These are phyloP conservation scores for Carex kokanica DNA, from an alignment of 176 grass and related monocot genomes.

Conservation along the genomic window DNA sequence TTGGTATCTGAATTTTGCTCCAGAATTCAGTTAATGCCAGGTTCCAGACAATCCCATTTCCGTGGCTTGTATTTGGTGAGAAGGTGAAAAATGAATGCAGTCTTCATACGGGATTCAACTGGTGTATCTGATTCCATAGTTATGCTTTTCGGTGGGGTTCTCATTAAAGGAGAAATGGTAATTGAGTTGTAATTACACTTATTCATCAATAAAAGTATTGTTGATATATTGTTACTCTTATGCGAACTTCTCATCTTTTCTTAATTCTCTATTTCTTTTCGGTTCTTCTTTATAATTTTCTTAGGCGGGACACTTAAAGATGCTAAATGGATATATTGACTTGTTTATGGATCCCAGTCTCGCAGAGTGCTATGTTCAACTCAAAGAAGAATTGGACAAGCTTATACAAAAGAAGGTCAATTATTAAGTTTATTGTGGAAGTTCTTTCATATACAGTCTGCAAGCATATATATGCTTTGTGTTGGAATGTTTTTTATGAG, in stretches of 20 bases:
- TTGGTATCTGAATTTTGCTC: conserved; percentile 21
- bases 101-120: conserved; percentile 90
- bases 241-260: conserved; percentile 15
- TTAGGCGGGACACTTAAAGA: conserved; percentile 88
- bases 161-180: conserved; percentile 71
- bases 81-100: conserved; percentile 92
- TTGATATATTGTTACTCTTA: conserved; percentile 11
- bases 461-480: background rate
- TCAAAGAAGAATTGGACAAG: conserved; percentile 87
- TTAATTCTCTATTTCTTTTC: background rate
- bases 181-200: background rate
- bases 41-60: conserved; percentile 85
- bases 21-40: conserved; percentile 96
- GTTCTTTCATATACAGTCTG: background rate
- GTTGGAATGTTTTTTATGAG: background rate
- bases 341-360: conserved; percentile 97
- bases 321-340: conserved; percentile 94
- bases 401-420: conserved; percentile 82
- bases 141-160: conserved; percentile 78
- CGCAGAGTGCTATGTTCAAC: conserved; percentile 76
- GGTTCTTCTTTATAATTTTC: conserved; percentile 18
- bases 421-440: conserved; percentile 3
- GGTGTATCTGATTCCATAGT: conserved; percentile 88
- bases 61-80: conserved; percentile 94
- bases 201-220: background rate